Evolutionary conservation across 306 rosid species (phyloP), one percentile per base, ranked within the genome.

Genomic region (Herpetospermum pedunculosum): DNA sequence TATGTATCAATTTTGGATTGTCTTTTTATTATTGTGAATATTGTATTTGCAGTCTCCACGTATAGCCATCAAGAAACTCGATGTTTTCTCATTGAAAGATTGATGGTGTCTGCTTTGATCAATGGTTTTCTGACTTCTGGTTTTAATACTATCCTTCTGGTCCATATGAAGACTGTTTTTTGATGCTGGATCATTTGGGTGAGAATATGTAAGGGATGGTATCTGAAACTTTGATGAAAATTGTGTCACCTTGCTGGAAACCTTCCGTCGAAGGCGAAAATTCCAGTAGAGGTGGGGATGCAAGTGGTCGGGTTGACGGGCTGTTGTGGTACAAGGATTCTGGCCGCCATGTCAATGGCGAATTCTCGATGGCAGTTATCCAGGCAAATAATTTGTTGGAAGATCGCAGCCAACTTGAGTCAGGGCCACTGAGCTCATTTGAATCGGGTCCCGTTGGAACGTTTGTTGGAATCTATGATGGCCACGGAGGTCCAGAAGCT

Each of bases 401-500:
- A 81, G 99, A 95, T 79, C 97, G 92, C 6, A 88, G 97, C 81
- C 97, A 95, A 78, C 85, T 91, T 76, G 99, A 89, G 82, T 95
- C 99, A 0, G 97, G 99, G 19, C 83, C 92, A 1, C 32, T 95
- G 88, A 83, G 93, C 76, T 88, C 80, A 1, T 13, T 25, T 6
- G 89, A 84, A 30, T 81, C 83, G 1, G 91, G 86, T 75, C 85
- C 90, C 71, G 79, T 46, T 37, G 99, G 92, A 55, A 95, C 99
- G 74, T 91, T 89, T 78, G 96, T 91, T 52, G 99, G 99, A 55
- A 72, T 95, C 34, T 91, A 95, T 71, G 99, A 95, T 76, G 99
- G 99, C 2, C 99, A 95, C 76, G 99, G 96, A 54, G 99, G 97
- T 78, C 96, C 99, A 23, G 99, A 91, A 77, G 81, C 96, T 76